Conservation (phyloP, 139 green algal species). For the Coelastrella sp. region DNA sequence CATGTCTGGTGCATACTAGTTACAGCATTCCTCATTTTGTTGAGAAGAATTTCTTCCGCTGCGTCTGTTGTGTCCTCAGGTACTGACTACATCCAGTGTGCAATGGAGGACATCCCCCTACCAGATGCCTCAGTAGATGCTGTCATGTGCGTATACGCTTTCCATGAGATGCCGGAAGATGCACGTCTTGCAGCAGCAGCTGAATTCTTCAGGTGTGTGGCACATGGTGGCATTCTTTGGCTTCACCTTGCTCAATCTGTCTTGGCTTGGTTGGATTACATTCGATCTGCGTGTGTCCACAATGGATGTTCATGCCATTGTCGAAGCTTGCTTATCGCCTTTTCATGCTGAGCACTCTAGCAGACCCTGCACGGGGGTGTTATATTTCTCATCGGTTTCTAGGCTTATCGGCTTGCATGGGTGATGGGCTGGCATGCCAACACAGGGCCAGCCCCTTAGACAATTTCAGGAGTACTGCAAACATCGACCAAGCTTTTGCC, state of each 20-base stretch:
- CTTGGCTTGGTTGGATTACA: not conserved
- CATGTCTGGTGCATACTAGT: not conserved
- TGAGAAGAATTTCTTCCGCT: not conserved
- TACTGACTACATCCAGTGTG: conserved; percentile 62
- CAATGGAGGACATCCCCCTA: conserved; percentile 76
- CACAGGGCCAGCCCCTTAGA: too few relatives aligned
- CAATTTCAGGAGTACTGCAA: too few relatives aligned
- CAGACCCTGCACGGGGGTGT: too few relatives aligned
- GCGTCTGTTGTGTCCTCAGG: not conserved
- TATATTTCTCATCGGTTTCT: too few relatives aligned
- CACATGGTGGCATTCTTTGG: not conserved
- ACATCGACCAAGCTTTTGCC: not conserved
- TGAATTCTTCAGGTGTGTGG: conserved; percentile 72
- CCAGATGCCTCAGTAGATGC: conserved; percentile 76
- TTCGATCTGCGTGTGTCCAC: not conserved
- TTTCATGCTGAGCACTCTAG: too few relatives aligned
- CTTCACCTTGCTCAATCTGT: too few relatives aligned
- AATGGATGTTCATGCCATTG: too few relatives aligned
- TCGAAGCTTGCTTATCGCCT: too few relatives aligned
- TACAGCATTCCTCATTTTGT: not conserved
- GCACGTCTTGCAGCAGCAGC: conserved; percentile 51
- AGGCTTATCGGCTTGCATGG: too few relatives aligned
- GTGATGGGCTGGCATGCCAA: too few relatives aligned
- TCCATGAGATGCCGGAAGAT: conserved; percentile 89
- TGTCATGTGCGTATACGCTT: conserved; percentile 83